Conservation (phyloP, 441 rosid genomes). For the Erodium chrysanthum region DNA sequence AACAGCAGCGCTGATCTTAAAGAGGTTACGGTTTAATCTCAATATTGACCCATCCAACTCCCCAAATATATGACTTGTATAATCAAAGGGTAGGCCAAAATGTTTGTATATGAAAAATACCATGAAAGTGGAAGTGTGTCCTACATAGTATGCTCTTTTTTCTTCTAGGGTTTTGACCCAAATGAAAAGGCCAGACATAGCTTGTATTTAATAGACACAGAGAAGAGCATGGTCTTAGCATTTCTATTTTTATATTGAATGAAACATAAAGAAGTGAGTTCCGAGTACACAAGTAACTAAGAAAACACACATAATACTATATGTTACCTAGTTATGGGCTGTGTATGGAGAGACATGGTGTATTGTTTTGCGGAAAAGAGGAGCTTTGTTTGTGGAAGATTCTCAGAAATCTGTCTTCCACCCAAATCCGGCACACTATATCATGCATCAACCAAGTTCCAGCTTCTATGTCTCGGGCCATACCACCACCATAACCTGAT, state of each 20-base stretch:
- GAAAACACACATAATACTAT: neutral
- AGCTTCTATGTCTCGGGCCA: neutral
- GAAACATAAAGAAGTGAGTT: neutral
- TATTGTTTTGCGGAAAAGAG: constrained; percentile 16
- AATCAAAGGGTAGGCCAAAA: neutral
- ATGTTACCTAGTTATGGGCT: constrained; percentile 17
- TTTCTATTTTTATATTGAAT: neutral
- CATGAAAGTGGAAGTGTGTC: constrained; percentile 5
- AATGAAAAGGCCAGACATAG: neutral
- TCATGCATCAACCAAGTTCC: constrained; percentile 2
- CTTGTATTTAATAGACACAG: neutral
- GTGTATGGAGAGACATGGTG: constrained; percentile 24
- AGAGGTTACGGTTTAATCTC: neutral
- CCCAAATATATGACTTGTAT: neutral
- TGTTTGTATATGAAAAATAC: neutral
- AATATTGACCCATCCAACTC: neutral
- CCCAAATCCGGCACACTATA: constrained; percentile 1
- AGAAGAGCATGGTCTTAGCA: constrained; percentile 5
- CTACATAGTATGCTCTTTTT: neutral
- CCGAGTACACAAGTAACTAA: constrained; percentile 3
- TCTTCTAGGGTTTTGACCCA: neutral
- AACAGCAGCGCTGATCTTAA: neutral
- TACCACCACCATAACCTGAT: neutral
- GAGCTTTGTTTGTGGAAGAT: constrained; percentile 17
- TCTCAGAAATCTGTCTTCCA: constrained; percentile 31